Base-by-base conservation (phyloP, 345 rosid genomes). In the Cardamine chenopodiifolia region DNA sequence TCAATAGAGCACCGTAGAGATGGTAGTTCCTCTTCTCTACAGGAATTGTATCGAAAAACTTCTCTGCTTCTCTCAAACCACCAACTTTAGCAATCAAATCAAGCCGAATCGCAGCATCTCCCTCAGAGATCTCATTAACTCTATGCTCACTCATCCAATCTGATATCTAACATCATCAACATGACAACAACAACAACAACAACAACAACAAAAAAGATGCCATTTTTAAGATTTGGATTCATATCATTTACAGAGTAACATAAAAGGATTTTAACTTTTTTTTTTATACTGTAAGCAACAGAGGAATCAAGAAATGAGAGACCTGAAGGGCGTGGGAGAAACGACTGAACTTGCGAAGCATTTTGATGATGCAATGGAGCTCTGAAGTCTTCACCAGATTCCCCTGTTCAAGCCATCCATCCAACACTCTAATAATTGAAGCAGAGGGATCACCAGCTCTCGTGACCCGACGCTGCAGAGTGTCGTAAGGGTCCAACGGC, bases 261-360 rank as follows among this genome's bases (percentile, higher is more conserved):
- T n/a, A n/a, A n/a, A n/a, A n/a, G n/a, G n/a, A n/a, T n/a, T n/a
- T n/a, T n/a, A n/a, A n/a, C n/a, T n/a, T n/a, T n/a, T n/a, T n/a
- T n/a, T n/a, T n/a, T n/a, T n/a, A n/a, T n/a, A n/a, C n/a, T n/a
- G n/a, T n/a, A n/a, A n/a, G n/a, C n/a, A n/a, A n/a, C n/a, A n/a
- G 45, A 19, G 45, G 53, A 69, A n/a, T 5, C 10, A 0, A 69
- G 54, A 72, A 44, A n/a, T 7, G 22, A 29, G 40, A 49, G 63
- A 86, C 88, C 90, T 83, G 82, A 23, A 88, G 86, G 25, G 92
- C 86, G 39, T 86, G 90, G 9, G 59, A n/a, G 70, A 23, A 80
- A 49, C 85, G 86, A 13, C 75, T 71, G 68, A 64, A 55, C 8
- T 25, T 63, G 54, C 85, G 86, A 32, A 88, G 88, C 82, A 42